Conservation (phyloP, 2,329 filamentous ascomycete genomes). For the Colletotrichum simmondsii region DNA sequence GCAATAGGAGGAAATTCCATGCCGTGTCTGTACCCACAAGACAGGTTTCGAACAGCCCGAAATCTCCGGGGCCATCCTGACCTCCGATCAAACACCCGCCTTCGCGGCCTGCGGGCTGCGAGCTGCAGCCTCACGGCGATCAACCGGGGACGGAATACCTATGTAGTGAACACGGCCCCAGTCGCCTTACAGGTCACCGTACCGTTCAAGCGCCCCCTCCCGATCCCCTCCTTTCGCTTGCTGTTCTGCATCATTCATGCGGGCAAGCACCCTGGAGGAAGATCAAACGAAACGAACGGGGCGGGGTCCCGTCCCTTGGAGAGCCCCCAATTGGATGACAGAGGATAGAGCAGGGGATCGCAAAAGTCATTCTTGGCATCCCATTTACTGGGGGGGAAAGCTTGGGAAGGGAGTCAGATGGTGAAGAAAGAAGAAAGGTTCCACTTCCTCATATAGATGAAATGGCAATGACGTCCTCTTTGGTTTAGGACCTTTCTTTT, state of each 20-base stretch:
- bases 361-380: background rate
- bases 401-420: background rate
- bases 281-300: slow-evolving; percentile 26
- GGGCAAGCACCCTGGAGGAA: slow-evolving; percentile 16
- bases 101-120: too few species aligned
- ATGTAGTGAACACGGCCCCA: background rate
- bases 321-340: background rate
- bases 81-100: slow-evolving; percentile 28
- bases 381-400: background rate
- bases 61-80: background rate
- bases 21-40: too few species aligned
- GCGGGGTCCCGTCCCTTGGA: background rate
- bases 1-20: background rate
- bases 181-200: slow-evolving; percentile 1
- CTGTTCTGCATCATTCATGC: slow-evolving; percentile 23
- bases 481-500: background rate
- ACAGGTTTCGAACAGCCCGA: background rate
- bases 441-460: slow-evolving; percentile 27
- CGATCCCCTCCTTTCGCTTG: slow-evolving; percentile 8
- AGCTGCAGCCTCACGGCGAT: background rate
- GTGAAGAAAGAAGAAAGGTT: background rate
- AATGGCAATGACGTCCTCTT: slow-evolving; percentile 6
- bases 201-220: background rate
- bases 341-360: background rate
- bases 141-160: background rate